Conservation (phyloP, 352 stramenopile genomes). For the Stramenopiles sp. region DNA sequence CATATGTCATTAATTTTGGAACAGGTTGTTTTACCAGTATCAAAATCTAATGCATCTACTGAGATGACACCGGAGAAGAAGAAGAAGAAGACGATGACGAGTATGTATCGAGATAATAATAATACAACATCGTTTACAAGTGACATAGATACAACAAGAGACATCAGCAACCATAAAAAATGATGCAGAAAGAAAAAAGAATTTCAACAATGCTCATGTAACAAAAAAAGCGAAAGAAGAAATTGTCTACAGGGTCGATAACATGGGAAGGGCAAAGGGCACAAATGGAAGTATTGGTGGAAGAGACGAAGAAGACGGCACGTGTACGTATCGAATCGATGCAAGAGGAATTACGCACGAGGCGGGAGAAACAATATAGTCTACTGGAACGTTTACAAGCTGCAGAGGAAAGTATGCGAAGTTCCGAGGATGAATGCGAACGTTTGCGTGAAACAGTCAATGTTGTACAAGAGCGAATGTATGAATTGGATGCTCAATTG, state of each 20-base stretch:
- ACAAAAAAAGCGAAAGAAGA: too few relatives aligned
- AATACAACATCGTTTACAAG: too few relatives aligned
- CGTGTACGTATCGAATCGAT: not conserved
- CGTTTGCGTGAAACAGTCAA: not conserved
- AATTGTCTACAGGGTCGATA: not conserved
- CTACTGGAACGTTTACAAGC: not conserved
- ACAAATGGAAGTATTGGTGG: not conserved
- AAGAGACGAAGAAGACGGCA: not conserved
- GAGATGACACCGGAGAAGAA: too few relatives aligned
- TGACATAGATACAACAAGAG: too few relatives aligned
- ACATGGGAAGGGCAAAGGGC: not conserved
- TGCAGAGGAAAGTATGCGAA: not conserved
- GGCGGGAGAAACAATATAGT: not conserved
- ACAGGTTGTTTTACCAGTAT: too few relatives aligned
- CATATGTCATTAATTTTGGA: too few relatives aligned
- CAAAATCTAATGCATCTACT: too few relatives aligned
- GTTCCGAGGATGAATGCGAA: not conserved
- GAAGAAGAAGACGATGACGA: too few relatives aligned
- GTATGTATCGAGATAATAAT: too few relatives aligned
- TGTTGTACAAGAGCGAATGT: not conserved
- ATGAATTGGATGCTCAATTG: not conserved
- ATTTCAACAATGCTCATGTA: too few relatives aligned
- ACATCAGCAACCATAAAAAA: too few relatives aligned
- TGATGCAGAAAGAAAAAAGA: too few relatives aligned
- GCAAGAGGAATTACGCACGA: not conserved